Evolutionary conservation across 2,329 filamentous ascomycete genomes (phyloP), one percentile per base, ranked within the genome.

Genomic region (Helminthosporium solani): DNA sequence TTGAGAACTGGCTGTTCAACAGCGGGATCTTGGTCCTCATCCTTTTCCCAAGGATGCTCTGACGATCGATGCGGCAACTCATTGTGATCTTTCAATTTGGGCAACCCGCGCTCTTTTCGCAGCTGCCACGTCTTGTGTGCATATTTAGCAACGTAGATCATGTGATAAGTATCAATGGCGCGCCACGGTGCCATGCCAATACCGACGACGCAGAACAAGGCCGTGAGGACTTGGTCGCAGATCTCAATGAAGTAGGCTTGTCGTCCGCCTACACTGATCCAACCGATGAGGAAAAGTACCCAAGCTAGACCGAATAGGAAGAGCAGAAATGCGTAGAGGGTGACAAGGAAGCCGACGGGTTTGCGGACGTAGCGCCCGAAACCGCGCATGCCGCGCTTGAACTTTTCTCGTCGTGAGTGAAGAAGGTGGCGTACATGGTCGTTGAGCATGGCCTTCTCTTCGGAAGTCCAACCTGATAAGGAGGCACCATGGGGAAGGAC

Each of bases 401-500:
- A 88, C 46, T 82, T 85, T 39, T 86, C 86, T 16, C 88, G 81
- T 41, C 84, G 81, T 7, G 90, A 95, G 70, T 95, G 89, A 33
- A 95, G 71, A 79, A 94, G 87, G 66, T 95, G 90, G 19, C 90
- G 81, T 14, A 95, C 90, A 65, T 92, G 85, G 56, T 95, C 89
- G 62, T 95, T 89, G 37, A 95, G 73, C 63, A 88, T 82, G 47
- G 78, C 78, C 61, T 89, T 85, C 47, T 95, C 88, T 44, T 85
- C 82, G 1, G 80, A 76, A 1, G 74, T 84, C 89, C 90, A 95
- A n/a, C 85, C 87, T 5, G 86, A 81, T 0, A 95, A 74, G 1
- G 78, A 81, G 2, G 83, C 78, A 4, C 87, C 86, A 47, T 91
- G 86, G 0, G 89, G 89, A 1, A 94, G 77, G 2, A 92, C 85